A percentile compares a stretch with the other conserved stretches of the same genome.
These are phyloP conservation scores for Botryosphaeria dothidea DNA, from an alignment of 2,329 filamentous ascomycete genomes.

Conservation along the genomic window DNA sequence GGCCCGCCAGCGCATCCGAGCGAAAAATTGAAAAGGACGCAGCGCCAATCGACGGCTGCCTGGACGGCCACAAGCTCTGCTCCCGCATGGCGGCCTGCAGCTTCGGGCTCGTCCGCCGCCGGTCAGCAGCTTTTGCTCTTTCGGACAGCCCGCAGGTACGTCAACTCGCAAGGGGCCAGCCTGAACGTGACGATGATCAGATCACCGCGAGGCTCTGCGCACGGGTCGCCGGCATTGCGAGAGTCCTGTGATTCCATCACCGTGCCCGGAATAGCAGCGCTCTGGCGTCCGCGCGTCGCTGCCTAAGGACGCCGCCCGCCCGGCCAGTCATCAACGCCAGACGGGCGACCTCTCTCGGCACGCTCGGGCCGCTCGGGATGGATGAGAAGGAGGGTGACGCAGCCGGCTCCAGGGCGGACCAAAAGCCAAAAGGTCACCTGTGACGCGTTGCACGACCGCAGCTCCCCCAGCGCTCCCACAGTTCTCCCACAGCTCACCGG, in stretches of 20 bases:
- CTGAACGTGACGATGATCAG: neutral
- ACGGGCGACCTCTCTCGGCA: neutral
- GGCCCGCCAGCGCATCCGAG: conserved; percentile 10
- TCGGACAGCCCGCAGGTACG: neutral
- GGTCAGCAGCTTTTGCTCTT: neutral
- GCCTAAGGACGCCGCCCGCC: neutral
- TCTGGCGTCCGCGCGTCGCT: neutral
- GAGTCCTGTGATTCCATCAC: conserved; percentile 14
- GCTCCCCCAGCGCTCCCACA: neutral
- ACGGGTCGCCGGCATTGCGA: conserved; percentile 14
- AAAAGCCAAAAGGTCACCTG: too few species aligned
- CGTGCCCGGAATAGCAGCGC: conserved; percentile 1
- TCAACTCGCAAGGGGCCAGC: neutral
- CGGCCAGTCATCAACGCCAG: conserved; percentile 6
- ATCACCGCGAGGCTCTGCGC: neutral
- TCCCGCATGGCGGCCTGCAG: neutral
- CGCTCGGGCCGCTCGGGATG: conserved; percentile 8
- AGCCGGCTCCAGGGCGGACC: neutral
- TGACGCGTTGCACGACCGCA: too few species aligned
- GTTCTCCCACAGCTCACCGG: neutral
- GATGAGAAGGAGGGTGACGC: neutral
- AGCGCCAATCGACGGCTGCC: conserved; percentile 14
- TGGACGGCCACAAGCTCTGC: neutral
- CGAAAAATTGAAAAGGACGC: neutral
- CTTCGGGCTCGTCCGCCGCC: too few species aligned